Evolutionary conservation across 106 monocot species (phyloP), one percentile per base, ranked within the genome.

Genomic region (Dendrobium chrysotoxum): DNA sequence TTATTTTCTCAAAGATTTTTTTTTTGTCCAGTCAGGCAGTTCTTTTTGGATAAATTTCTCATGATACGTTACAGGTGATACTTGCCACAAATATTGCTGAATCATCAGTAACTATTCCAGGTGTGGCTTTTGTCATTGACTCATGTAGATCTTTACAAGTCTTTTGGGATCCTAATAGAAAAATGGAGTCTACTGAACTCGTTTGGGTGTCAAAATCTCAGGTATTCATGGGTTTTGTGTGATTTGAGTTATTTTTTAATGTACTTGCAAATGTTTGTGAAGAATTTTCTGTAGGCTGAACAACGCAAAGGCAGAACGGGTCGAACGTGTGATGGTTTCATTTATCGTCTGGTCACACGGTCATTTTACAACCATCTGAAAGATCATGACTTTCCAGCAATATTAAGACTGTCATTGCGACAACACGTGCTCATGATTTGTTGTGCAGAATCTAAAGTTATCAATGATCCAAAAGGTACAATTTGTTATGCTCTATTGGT

Each of bases 161-260:
- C 1, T 82, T 87, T 82, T 92, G 95, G 95, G 95, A 95, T 72
- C 72, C 41, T 40, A 84, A 50, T 31, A 90, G 88, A 79, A 92
- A 87, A 88, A 84, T 2, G 17, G 91, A 95, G 46, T 82, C 88
- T n/a, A 12, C 88, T 28, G 80, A 92, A 72, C 88, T 95, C 79
- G 90, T 90, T 40, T 95, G 95, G 95, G 92, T 92, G 45, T 95
- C 95, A 46, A 92, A 95, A 61, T 95, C 95, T 83, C 95, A 95
- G 95, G 95, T 92, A 79, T 12, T 70, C n/a, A 39, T n/a, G 55
- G 25, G 71, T 72, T 66, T 41, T 45, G 30, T 45, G 4, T 68
- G 18, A 50, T 81, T 75, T 12, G 4, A 58, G 28, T 0, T 72
- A 67, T 79, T 44, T 75, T 50, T 26, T 28, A 28, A 58, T 17